Base-by-base conservation (phyloP, 805 yeast genomes). In the Kurtzmaniella fragi region DNA sequence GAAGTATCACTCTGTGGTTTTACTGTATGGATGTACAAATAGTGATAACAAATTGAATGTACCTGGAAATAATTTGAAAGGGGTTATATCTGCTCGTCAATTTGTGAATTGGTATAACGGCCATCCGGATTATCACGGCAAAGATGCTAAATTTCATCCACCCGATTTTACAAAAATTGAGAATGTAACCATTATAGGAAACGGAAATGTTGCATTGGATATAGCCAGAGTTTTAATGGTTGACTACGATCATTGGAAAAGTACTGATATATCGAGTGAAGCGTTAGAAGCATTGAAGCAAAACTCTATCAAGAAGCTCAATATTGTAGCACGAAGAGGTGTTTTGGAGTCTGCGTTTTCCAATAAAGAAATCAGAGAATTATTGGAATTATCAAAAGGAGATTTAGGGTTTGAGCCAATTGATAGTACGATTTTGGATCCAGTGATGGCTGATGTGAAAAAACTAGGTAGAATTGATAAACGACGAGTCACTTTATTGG, bases 31-130 rank as follows among this genome's bases (percentile, higher is more conserved):
- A 0, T 79, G 89, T 46, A 73, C 82, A 1, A 56, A 61, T n/a
- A 61, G 61, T 8, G 75, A 76, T 38, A 82, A 80, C 41, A 72
- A 73, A 31, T 61, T 64, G n/a, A 64, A 71, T 2, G 63, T 88
- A 0, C 76, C 80, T 0, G 93, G 93, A 2, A 77, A 75, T 35
- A 66, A 70, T 9, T 65, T 71, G 27, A 70, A 73, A 0, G 93
- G 85, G 6, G 90, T 91, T 0, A 67, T 85, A 11, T 77, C 86
- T 11, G 95, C 98, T 0, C 74, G 91, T 29, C 77, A 80, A 41
- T 84, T 93, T 64, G 98, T 93, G 17, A 93, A 87, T 33, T 93
- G 99, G 99, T 93, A 93, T 60, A 93, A 93, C 53, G 95, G 95
- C 0, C 84, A 82, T 49, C 96, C 96, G 0, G 80, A 75, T 28